Base-by-base conservation (phyloP, 768 basidiomycete species). In the Suillus cothurnatus region DNA sequence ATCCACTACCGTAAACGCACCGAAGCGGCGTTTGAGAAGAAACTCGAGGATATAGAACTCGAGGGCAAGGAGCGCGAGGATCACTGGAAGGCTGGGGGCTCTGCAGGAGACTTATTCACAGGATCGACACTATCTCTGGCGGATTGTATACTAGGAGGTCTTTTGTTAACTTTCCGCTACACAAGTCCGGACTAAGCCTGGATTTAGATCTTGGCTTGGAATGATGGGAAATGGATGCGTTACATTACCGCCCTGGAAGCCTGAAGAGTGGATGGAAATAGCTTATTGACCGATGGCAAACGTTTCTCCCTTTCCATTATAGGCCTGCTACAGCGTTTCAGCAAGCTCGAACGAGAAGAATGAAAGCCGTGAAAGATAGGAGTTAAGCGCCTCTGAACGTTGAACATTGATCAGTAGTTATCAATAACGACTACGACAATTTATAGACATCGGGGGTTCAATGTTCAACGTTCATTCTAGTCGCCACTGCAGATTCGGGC, bases 161-260 rank as follows among this genome's bases (percentile, higher is more conserved):
- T 67, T 23, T 66, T 77, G 50, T 66, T 75, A 28, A 68, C 68
- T 41, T 55, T 72, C 34, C 71, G 68, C 61, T 65, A 64, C 11
- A 62, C 69, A 21, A 76, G 76, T 43, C 72, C 74, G 19, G 66
- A 78, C 8, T 72, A 73, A 28, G 71, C 67, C 11, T 76, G 73
- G 71, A 56, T 61, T 5, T 64, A 69, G 39, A 64, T 78, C 28
- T 61, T 53, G 32, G 57, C 66, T 14, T 77, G 73, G 74, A 69
- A 74, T 47, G 68, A 66, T 19, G 74, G 75, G 34, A 65, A 68
- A 64, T 79, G 77, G 77, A 64, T 21, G n/a, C 60, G 62, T 41
- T 73, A 69, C 52, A 23, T 74, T 43, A 52, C 70, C 8, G 45
- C 57, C 6, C 71, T 75, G 38, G n/a, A n/a, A n/a, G n/a, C n/a